Base-by-base conservation (phyloP, 108 stramenopile genomes). In the Aurantiochytrium sp. region DNA sequence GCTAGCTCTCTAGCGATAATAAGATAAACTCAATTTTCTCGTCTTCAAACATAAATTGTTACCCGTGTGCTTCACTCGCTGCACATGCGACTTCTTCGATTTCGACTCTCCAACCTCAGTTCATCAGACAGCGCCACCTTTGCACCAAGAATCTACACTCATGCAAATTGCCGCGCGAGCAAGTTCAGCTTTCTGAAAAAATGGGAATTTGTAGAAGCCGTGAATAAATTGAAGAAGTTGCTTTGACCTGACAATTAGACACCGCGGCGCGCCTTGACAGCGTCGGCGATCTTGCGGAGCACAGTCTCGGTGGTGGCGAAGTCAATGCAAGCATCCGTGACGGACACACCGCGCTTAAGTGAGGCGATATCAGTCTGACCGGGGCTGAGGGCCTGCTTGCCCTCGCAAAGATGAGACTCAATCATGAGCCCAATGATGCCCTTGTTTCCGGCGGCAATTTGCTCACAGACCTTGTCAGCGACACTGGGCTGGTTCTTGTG, bases 351-450 rank as follows among this genome's bases (percentile, higher is more conserved):
- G 12, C 49, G 76, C 49, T 83, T 53, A 6, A 83, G 49, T 2
- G 45, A 45, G 3, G 49, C 12, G 49, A 83, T 53, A 4, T 83
- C 76, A 35, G 76, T 83, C 18, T 21, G 43, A 0, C 76, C 76
- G 28, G 51, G 45, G 12, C 51, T 53, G 49, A 83, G 76, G 19
- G n/a, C 28, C 23, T 83, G 76, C 76, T 83, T 83, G 18, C 76
- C 76, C 4, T 83, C 76, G 49, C 51, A 53, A 45, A 83, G 45
- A 23, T 83, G 45, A 18, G 76, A 83, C 23, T 83, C 76, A 23
- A 83, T 83, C 76, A 83, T 83, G 51, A 83, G 76, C 12, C 76
- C 76, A 23, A 83, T 35, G 76, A 83, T 83, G 49, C 51, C 76
- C 51, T 83, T 83, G 76, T 53, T 53, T 6, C 76, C 76, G 4